Evolutionary conservation across 345 rosid genomes (phyloP).

Genomic region (Hirschfeldia incana): DNA sequence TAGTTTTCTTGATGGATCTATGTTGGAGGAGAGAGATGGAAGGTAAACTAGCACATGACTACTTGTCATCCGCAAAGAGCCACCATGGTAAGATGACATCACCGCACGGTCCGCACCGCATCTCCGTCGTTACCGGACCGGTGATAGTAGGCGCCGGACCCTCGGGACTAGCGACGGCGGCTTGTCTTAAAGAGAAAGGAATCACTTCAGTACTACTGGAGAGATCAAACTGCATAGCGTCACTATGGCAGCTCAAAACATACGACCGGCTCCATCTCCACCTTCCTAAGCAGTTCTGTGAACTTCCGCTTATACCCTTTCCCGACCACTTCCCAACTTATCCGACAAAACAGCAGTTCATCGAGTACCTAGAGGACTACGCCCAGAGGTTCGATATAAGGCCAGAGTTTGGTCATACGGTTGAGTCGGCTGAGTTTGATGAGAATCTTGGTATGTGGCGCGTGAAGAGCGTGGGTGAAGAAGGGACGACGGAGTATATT

Average conservation of each 20-base stretch:
- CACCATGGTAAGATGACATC: constrained; percentile 24
- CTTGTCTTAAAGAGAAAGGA: constrained; percentile 57
- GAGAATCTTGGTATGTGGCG: constrained; percentile 51
- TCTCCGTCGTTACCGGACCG: constrained; percentile 48
- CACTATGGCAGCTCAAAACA: constrained; percentile 76
- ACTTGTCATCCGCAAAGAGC: constrained; percentile 33
- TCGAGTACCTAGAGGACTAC: constrained; percentile 62
- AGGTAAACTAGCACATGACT: constrained; percentile 77
- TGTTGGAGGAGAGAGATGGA: constrained; percentile 62
- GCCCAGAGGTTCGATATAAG: constrained; percentile 42
- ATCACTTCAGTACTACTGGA: constrained; percentile 59
- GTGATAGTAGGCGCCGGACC: constrained; percentile 85
- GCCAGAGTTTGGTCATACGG: constrained; percentile 61
- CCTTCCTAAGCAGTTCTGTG: constrained; percentile 76
- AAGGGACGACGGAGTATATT: constrained; percentile 45
- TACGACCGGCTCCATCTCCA: constrained; percentile 82
- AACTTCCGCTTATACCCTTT: constrained; percentile 73
- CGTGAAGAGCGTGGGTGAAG: constrained; percentile 44
- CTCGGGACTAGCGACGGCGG: constrained; percentile 74
- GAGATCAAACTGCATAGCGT: constrained; percentile 72
- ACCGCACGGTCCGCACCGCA: constrained; percentile 13
- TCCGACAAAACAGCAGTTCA: constrained; percentile 73
- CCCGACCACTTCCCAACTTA: constrained; percentile 61
- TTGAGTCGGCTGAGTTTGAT: constrained; percentile 57
- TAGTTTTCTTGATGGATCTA: constrained; percentile 50